Evolutionary conservation across 1,139 yeast genomes (phyloP).

Genomic region (Pichia sp.): DNA sequence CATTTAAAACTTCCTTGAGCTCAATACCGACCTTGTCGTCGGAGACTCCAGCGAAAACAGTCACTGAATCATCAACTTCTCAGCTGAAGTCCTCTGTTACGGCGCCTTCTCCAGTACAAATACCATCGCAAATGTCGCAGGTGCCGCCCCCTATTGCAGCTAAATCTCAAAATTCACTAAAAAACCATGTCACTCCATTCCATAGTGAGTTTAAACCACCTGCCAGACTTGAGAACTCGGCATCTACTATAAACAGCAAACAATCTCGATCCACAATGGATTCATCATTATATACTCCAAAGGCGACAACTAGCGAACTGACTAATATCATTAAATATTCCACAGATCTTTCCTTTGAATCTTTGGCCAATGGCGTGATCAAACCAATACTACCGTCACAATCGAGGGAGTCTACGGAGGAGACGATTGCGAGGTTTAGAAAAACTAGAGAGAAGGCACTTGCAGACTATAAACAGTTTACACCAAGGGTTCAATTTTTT

Average conservation of each 20-base stretch:
- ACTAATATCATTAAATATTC: constrained; percentile 18
- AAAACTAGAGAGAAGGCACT: constrained; percentile 32
- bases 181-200: background rate
- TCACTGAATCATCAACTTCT: background rate
- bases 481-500: constrained; percentile 42
- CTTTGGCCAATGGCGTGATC: constrained; percentile 26
- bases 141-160: background rate
- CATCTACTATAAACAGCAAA: background rate
- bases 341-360: constrained; percentile 21
- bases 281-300: constrained; percentile 5
- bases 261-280: constrained; percentile 3
- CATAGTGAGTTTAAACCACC: background rate
- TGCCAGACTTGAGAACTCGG: constrained; percentile 1
- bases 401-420: constrained; percentile 27
- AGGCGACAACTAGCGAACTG: background rate
- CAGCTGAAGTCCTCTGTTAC: background rate
- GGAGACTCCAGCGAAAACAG: background rate
- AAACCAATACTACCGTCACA: constrained; percentile 32
- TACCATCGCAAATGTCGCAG: constrained; percentile 1
- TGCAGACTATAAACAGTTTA: constrained; percentile 35
- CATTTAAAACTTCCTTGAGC: constrained; percentile 10
- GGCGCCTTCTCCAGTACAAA: background rate
- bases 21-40: constrained; percentile 5
- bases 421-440: constrained; percentile 28
- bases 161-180: background rate